Evolutionary conservation across 2,329 filamentous ascomycete genomes (phyloP), one percentile per base, ranked within the genome.

Genomic region (Exophiala aquamarina): DNA sequence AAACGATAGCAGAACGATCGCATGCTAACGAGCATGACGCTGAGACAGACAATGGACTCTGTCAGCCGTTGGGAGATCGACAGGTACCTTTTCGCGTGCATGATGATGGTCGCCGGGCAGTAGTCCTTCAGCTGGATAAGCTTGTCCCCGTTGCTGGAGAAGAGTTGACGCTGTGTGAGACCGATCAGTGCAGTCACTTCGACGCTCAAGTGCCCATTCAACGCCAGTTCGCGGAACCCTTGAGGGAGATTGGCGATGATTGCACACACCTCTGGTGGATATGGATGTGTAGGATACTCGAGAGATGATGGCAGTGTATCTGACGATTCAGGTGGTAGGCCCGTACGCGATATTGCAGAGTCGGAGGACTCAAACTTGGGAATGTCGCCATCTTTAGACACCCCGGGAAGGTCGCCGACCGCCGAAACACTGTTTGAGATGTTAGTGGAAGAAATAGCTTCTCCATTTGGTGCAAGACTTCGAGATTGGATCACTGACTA

Each of bases 251-350:
- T 41, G 34, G 47, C 47, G 23, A 49, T 41, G 28, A 21, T 19
- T 33, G 26, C 28, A 36, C 47, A 49, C 18, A 49, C 35, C 9
- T 45, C 41, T 5, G 47, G 41, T 18, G 47, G 41, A 37, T 44
- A 49, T 17, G 47, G 47, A 28, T 49, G 47, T 14, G 11, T 15
- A 3, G 47, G 47, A 40, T 49, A 49, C 34, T 49, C 15, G 19
- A 46, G 34, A 19, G n/a, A 23, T n/a, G 33, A 18, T 10, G 11
- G 8, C 18, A 18, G 36, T 8, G 18, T 7, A 15, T 9, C 14
- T 9, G 33, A 17, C 18, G 9, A 11, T 35, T 8, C 33, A 15
- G n/a, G n/a, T n/a, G n/a, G n/a, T n/a, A n/a, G n/a, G n/a, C n/a
- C n/a, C n/a, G n/a, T n/a, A n/a, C n/a, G n/a, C n/a, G n/a, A n/a